These are phyloP conservation scores for Anacardium occidentale DNA, from an alignment of 345 rosid genomes.

Conservation along the genomic window DNA sequence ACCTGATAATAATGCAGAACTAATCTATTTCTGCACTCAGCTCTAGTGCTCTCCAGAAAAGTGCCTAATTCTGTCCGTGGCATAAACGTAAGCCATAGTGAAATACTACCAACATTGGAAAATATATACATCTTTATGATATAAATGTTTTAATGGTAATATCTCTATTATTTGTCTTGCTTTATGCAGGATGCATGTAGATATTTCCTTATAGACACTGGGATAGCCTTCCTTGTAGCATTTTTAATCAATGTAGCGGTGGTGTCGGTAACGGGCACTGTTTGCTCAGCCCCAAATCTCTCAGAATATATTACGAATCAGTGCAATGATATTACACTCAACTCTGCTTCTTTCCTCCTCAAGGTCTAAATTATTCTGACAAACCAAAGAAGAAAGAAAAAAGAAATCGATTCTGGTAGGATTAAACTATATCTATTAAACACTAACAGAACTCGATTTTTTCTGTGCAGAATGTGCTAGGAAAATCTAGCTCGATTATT, in stretches of 20 bases:
- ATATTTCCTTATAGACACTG: constrained; percentile 60
- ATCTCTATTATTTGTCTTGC: not conserved
- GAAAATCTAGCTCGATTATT: constrained; percentile 51
- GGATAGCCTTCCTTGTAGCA: constrained; percentile 58
- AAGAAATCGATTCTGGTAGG: no score
- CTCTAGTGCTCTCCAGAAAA: constrained; percentile 46
- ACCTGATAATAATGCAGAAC: constrained; percentile 29
- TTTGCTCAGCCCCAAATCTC: constrained; percentile 38
- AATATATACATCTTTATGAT: not conserved
- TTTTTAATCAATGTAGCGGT: constrained; percentile 60
- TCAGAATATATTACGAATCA: constrained; percentile 21
- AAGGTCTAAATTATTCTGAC: constrained; percentile 29
- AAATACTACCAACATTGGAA: not conserved
- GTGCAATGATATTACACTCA: constrained; percentile 50
- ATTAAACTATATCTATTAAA: not conserved
- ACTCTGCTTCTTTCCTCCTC: constrained; percentile 75
- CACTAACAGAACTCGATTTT: not conserved
- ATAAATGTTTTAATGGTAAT: not conserved
- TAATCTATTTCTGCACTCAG: constrained; percentile 54
- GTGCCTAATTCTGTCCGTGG: constrained; percentile 47
- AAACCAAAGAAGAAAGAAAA: no score
- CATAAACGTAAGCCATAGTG: constrained; percentile 37
- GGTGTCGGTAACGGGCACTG: constrained; percentile 52
- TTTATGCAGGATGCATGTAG: constrained; percentile 53
- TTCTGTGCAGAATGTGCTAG: constrained; percentile 54